Evolutionary conservation across 257 asterid genomes (phyloP), one percentile per base, ranked within the genome.

Genomic region (Lycium barbarum): DNA sequence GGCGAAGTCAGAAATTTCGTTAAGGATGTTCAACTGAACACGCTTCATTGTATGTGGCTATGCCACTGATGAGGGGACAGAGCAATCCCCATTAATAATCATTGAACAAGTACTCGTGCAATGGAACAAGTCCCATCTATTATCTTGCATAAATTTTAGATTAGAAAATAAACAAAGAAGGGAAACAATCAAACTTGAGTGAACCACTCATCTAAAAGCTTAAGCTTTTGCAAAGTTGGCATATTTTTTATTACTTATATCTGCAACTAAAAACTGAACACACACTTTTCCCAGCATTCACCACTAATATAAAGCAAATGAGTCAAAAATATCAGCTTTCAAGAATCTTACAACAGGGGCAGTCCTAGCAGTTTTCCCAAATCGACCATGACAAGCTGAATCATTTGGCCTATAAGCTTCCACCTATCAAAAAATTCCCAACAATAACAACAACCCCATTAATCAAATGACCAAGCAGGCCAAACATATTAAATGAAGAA

Each of bases 361-460:
- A 20, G 99, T 97, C 86, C 99, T 91, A 81, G 97, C 88, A 86
- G 99, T 97, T 76, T 93, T 78, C 70, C 99, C 99, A 80, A 94
- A 95, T 80, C 99, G 88, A 35, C 92, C 98, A 55, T 97, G 98
- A 89, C 97, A 94, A 89, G 99, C 98, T 20, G 99, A 93, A 95
- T 96, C 99, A 88, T 95, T 87, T 38, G 92, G 95, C 90, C 97
- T 91, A 80, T 97, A 97, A 85, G 99, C 98, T 93, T 97, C 99
- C 83, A 97, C 99, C 98, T 97, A 85, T 83, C 35, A 70, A 82
- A 85, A 83, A 87, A 61, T 43, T 78, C 86, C 86, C 12, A 51
- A 82, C 12, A 58, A 62, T 13, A 54, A 71, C 71, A 40, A 45
- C 83, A 83, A 67, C 58, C 82, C 80, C 82, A 62, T 12, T 5